Evolutionary conservation across 1,139 yeast genomes (phyloP).

Genomic region (Nakaseomyces sp.): DNA sequence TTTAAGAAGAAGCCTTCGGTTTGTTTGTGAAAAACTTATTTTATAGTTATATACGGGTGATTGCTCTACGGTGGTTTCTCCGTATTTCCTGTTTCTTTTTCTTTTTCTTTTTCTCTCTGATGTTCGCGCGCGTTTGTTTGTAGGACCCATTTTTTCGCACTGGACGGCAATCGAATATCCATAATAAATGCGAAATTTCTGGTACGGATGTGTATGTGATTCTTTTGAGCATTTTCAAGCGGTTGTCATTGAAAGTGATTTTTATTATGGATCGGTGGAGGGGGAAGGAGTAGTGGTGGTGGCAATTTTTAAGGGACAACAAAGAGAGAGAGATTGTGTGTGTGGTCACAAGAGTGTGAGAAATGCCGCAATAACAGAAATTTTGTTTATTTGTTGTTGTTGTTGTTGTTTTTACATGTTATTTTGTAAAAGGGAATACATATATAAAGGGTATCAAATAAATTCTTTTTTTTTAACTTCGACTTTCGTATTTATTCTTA

Average conservation of each 20-base stretch:
- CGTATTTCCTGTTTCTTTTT: neutral
- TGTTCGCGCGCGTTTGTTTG: too few relatives aligned
- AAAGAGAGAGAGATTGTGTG: too few relatives aligned
- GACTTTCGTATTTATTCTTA: too few relatives aligned
- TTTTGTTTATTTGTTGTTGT: too few relatives aligned
- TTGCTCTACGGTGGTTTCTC: neutral
- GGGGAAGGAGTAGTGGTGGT: neutral
- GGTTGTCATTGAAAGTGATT: neutral
- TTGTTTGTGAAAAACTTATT: neutral
- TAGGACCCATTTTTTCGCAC: slow-evolving; percentile 5
- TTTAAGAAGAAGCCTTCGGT: too few relatives aligned
- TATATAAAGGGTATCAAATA: too few relatives aligned
- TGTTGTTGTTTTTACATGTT: too few relatives aligned
- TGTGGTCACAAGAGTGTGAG: too few relatives aligned
- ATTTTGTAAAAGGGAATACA: too few relatives aligned
- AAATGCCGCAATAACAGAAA: too few relatives aligned
- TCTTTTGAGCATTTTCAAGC: neutral
- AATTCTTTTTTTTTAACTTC: too few relatives aligned
- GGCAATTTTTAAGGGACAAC: too few relatives aligned
- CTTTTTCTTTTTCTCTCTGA: neutral
- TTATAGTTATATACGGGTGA: neutral
- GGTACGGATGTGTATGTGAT: slow-evolving; percentile 5
- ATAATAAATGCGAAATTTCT: slow-evolving; percentile 3
- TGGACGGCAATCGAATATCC: neutral
- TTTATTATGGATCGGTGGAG: neutral